Conservation (phyloP, 352 stramenopile species). For the Pythium phragmiticola region DNA sequence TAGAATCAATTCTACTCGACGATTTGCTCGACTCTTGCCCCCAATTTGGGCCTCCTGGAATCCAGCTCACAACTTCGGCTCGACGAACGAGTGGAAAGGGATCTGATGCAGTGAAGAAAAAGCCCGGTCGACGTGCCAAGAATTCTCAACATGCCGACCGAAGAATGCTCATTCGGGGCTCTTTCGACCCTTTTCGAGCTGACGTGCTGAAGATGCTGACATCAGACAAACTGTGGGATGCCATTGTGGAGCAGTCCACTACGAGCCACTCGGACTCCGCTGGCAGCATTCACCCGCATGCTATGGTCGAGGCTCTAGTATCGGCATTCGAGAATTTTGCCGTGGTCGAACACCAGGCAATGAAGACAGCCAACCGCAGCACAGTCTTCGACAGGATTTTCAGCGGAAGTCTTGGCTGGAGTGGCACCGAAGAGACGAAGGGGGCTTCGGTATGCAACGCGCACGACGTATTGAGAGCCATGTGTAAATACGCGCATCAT, state of each 20-base stretch:
- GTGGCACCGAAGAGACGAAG: neutral
- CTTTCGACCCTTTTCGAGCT: conserved; percentile 32
- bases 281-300: neutral
- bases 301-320: conserved; percentile 1
- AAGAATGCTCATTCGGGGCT: conserved; percentile 25
- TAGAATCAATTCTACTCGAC: conserved; percentile 45
- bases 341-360: neutral
- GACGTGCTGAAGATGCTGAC: conserved; percentile 40
- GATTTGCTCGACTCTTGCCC: conserved; percentile 30
- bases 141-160: conserved; percentile 18
- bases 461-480: conserved; percentile 2
- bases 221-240: conserved; percentile 10
- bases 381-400: conserved; percentile 1
- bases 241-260: neutral
- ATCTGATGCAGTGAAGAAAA: conserved; percentile 27
- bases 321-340: conserved; percentile 2
- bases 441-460: neutral
- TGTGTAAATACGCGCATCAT: conserved; percentile 8
- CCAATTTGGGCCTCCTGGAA: conserved; percentile 34
- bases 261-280: neutral
- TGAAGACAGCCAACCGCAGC: neutral
- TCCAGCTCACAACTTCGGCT: neutral
- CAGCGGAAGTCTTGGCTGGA: conserved; percentile 6
- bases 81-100: neutral
- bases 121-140: conserved; percentile 26